Base-by-base conservation (phyloP, 768 basidiomycete species). In the Lepiota brunneoincarnata region DNA sequence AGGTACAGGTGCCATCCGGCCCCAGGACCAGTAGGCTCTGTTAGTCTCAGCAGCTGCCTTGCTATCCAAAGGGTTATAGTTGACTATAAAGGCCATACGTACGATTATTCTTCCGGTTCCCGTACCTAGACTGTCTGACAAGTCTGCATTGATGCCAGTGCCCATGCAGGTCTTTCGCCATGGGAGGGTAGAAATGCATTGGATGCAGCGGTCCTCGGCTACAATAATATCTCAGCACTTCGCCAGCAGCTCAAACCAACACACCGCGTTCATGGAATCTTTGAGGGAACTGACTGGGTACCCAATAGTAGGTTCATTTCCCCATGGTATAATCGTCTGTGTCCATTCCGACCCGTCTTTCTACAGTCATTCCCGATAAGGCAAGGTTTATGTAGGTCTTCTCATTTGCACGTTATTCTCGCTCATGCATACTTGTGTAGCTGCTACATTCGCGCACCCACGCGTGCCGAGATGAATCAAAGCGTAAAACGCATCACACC, bases 151-250 rank as follows among this genome's bases (percentile, higher is more conserved):
- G n/a, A 28, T n/a, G 10, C 1, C 51, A 91, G 88, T 10, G 88
- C 90, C 2, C 90, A 91, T 63, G 89, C 89, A 3, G 84, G 83
- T 1, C 72, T 88, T 23, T 86, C 85, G 18, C 91, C 91, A 20
- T 93, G 91, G 91, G 87, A 92, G 66, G 91, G 90, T 1, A 77
- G 75, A 56, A 93, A 93, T 58, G 86, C 91, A 1, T 69, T 93
- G 11, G 92, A 95, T 63, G 93, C 93, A 0, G 91, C 90, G n/a
- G 87, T 93, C 4, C 75, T 91, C 2, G 87, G 88, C 3, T 93
- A 94, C 64, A 87, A 80, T 45, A 88, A 84, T 49, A 83, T 94
- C 23, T 84, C 89, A 0, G 82, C 84, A 6, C 75, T 94, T 21
- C 82, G 93, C 14, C 93, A 95, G 67, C 93, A 94, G 61, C 75